Conservation (phyloP, 148 eudicot species). For the Limonium bicolor region DNA sequence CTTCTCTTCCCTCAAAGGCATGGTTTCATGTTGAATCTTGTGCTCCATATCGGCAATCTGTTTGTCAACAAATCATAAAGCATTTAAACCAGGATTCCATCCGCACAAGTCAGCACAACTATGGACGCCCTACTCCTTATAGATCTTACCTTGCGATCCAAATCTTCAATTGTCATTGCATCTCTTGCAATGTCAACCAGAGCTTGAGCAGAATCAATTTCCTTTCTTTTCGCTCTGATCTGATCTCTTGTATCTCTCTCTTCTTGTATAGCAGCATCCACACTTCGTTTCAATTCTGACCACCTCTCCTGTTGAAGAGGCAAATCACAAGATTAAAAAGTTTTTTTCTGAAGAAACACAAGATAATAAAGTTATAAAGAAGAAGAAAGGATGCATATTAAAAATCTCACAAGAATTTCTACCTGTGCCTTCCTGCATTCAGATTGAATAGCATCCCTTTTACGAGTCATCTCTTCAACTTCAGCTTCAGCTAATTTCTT, state of each 20-base stretch:
- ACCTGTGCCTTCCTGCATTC: constrained; percentile 41
- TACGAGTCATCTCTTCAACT: constrained; percentile 44
- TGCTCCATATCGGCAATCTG: constrained; percentile 62
- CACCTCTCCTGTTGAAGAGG: constrained; percentile 29
- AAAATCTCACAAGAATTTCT: constrained; percentile 6
- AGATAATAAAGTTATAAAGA: background rate
- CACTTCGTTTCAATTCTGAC: constrained; percentile 17
- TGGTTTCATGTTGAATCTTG: constrained; percentile 76
- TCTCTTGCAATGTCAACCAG: constrained; percentile 55
- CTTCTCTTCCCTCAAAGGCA: constrained; percentile 65
- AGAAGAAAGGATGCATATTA: background rate
- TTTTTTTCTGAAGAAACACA: too few relatives aligned
- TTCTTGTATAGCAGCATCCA: constrained; percentile 38
- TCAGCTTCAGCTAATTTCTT: constrained; percentile 30
- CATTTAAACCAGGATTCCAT: too few relatives aligned
- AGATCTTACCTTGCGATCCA: constrained; percentile 55
- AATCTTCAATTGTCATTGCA: constrained; percentile 61
- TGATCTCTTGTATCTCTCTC: constrained; percentile 39
- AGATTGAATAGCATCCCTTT: constrained; percentile 42
- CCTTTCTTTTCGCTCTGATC: constrained; percentile 45
- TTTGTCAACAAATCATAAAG: constrained; percentile 8
- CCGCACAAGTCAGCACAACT: too few relatives aligned
- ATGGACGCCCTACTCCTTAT: too few relatives aligned
- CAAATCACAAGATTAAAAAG: constrained; percentile 7
- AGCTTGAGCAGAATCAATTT: constrained; percentile 53